phyloP scores from a whole-genome alignment of 73 alveolate genomes.

The Symbiodinium natans region DNA sequence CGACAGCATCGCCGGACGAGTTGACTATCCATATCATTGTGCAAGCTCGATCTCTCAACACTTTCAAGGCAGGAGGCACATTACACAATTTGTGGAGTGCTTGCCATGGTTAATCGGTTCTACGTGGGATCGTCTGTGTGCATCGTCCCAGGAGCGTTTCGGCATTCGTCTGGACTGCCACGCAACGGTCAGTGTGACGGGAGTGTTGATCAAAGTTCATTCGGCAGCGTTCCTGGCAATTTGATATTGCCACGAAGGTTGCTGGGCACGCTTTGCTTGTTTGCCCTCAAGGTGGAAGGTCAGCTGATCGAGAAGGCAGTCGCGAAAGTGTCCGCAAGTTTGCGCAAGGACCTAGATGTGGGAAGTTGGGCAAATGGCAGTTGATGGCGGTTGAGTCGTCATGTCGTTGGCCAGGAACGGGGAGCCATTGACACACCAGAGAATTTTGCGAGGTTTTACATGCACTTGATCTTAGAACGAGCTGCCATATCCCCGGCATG shows the following conservation, averaged over 20 bases:
- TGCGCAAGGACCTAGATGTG: constrained; percentile 16
- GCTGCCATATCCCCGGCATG: not conserved
- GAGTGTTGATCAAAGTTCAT: constrained; percentile 78
- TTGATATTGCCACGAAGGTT: not conserved
- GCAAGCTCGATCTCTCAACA: constrained; percentile 62
- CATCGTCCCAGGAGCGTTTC: constrained; percentile 17
- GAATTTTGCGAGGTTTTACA: not conserved
- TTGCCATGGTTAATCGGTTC: too few relatives aligned
- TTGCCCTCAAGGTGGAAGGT: constrained; percentile 42
- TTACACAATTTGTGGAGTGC: too few relatives aligned
- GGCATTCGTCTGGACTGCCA: constrained; percentile 83
- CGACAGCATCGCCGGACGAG: constrained; percentile 68
- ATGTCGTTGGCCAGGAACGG: not conserved
- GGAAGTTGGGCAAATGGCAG: not conserved
- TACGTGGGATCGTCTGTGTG: too few relatives aligned
- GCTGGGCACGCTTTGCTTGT: not conserved
- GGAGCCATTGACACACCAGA: constrained; percentile 14
- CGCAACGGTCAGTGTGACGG: constrained; percentile 79
- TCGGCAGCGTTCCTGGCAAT: not conserved
- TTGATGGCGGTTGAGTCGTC: not conserved
- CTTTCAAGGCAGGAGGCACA: constrained; percentile 13
- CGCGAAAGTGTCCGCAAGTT: constrained; percentile 46
- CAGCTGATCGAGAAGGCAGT: constrained; percentile 63
- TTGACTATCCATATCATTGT: constrained; percentile 70
- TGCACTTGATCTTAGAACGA: not conserved